phyloP scores from a whole-genome alignment of 1,284 basidiomycete species.

The Sporisorium scitamineum region DNA sequence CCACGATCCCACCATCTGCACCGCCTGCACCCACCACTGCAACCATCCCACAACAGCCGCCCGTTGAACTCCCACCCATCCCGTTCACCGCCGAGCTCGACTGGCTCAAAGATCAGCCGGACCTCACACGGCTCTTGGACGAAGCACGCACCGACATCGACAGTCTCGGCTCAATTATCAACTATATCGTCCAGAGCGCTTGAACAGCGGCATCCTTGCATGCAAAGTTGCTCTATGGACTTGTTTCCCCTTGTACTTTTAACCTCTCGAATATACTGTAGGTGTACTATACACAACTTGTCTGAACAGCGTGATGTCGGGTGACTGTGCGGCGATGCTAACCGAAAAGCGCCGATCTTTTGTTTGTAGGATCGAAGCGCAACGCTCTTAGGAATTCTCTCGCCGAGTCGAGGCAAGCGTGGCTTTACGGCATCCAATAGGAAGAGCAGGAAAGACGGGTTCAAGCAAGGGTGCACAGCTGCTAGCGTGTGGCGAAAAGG shows the following conservation, averaged over 20 bases:
- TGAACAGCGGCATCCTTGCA: constrained; percentile 1
- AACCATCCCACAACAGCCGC: constrained; percentile 2
- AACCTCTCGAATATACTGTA: not conserved
- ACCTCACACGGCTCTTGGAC: constrained; percentile 33
- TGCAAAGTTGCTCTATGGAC: no score
- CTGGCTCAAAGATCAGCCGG: constrained; percentile 42
- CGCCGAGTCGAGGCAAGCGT: no score
- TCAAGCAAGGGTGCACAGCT: not conserved
- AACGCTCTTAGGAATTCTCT: no score
- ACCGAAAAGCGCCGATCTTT: no score
- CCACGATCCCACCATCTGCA: not conserved
- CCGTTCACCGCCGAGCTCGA: constrained; percentile 34
- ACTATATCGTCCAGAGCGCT: constrained; percentile 39
- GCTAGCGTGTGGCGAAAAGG: not conserved
- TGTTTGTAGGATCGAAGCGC: not conserved
- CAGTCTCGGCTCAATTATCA: constrained; percentile 42
- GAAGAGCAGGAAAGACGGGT: not conserved
- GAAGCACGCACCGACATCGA: constrained; percentile 42
- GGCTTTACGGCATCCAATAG: no score
- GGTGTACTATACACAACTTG: not conserved
- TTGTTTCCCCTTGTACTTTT: not conserved
- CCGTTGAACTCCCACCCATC: not conserved
- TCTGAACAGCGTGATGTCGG: no score
- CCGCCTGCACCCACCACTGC: not conserved
- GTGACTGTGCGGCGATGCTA: no score